Conservation (phyloP, 1,284 basidiomycete species). For the Cutaneotrichosporon sp. region DNA sequence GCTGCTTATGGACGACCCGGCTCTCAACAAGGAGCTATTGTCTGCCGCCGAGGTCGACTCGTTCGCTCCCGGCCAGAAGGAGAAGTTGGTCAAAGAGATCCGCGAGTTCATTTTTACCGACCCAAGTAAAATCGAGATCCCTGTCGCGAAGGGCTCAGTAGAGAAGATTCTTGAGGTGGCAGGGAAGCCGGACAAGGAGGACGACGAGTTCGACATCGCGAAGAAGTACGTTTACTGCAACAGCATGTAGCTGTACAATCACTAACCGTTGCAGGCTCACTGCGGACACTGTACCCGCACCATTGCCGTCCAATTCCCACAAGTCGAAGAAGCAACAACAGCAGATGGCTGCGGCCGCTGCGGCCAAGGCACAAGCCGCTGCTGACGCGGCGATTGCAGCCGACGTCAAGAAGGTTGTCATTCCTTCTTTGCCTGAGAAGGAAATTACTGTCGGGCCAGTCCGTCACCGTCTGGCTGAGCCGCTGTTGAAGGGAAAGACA, state of each 20-base stretch:
- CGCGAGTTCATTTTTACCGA: conserved; percentile 37
- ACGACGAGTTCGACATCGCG: conserved; percentile 63
- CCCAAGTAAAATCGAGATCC: conserved; percentile 41
- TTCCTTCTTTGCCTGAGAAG: conserved; percentile 65
- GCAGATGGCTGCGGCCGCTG: conserved; percentile 58
- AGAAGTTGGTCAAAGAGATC: conserved; percentile 33
- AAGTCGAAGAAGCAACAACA: conserved; percentile 51
- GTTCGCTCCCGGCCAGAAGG: conserved; percentile 27
- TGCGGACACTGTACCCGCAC: conserved; percentile 29
- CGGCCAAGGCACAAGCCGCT: conserved; percentile 58
- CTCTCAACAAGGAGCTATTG: conserved; percentile 58
- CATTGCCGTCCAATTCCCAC: conserved; percentile 42
- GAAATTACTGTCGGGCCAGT: conserved; percentile 77
- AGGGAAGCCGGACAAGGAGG: conserved; percentile 55
- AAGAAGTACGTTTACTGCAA: conserved; percentile 48
- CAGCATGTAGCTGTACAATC: too few relatives aligned
- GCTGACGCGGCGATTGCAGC: conserved; percentile 31
- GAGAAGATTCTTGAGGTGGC: conserved; percentile 19
- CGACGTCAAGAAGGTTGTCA: conserved; percentile 44
- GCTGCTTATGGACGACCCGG: conserved; percentile 61
- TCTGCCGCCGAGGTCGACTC: conserved; percentile 51
- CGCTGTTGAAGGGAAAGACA: conserved; percentile 57
- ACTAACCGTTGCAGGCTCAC: conserved; percentile 25
- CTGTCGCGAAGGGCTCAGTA: conserved; percentile 19
- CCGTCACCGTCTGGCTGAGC: conserved; percentile 83